These are phyloP conservation scores for Pseudonitzschia delicatissima DNA, from an alignment of 108 stramenopile genomes.

Conservation along the genomic window DNA sequence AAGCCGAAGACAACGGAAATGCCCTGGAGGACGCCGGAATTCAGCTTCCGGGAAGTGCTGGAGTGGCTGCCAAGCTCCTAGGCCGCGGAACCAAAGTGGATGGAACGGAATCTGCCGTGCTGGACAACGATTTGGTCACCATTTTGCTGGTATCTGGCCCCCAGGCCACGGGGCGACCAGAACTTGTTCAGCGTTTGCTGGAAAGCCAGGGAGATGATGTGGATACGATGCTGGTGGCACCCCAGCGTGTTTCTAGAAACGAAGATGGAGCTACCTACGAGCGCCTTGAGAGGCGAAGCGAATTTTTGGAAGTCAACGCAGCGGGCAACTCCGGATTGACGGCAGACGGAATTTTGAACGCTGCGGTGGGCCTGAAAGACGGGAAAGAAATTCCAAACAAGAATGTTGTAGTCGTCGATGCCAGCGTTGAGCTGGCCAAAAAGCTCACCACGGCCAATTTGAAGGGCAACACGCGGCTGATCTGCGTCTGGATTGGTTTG, in stretches of 20 bases:
- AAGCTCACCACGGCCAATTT: conserved; percentile 22
- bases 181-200: conserved; percentile 63
- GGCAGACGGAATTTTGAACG: conserved; percentile 56
- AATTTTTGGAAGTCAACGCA: conserved; percentile 54
- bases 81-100: conserved; percentile 10
- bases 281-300: conserved; percentile 44
- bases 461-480: conserved; percentile 50
- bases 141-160: conserved; percentile 80
- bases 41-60: conserved; percentile 53
- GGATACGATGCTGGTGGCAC: conserved; percentile 19
- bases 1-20: background rate
- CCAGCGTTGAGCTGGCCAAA: conserved; percentile 60
- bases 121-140: conserved; percentile 20
- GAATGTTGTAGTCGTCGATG: conserved; percentile 76
- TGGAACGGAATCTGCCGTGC: conserved; percentile 29
- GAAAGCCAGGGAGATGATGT: conserved; percentile 27
- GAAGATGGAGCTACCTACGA: conserved; percentile 61
- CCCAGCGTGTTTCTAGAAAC: conserved; percentile 39
- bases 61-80: conserved; percentile 41
- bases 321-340: conserved; percentile 54
- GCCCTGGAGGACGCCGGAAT: conserved; percentile 6
- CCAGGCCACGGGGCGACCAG: conserved; percentile 66
- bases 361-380: conserved; percentile 28
- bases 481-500: conserved; percentile 83
- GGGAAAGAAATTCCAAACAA: background rate